Percentiles rank a stretch among this genome's conserved stretches.
phyloP scores from a whole-genome alignment of 2,329 filamentous ascomycete species.

The Dothideomycetidae sp. region DNA sequence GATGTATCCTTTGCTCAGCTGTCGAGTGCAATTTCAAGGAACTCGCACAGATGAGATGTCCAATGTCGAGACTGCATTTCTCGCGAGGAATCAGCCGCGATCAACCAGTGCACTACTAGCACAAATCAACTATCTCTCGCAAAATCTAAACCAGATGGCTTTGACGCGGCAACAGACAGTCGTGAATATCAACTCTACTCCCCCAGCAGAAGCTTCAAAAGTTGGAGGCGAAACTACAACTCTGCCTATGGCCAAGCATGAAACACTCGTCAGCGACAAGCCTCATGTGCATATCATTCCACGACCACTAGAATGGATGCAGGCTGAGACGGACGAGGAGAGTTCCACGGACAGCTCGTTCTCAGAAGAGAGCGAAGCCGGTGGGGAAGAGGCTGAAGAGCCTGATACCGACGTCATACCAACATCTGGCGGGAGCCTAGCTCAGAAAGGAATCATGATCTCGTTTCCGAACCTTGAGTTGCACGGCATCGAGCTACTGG shows the following conservation, averaged over 20 bases:
- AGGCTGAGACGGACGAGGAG: constrained; percentile 19
- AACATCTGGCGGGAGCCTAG: constrained; percentile 25
- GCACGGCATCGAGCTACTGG: constrained; percentile 60
- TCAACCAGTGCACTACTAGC: constrained; percentile 52
- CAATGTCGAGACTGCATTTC: constrained; percentile 48
- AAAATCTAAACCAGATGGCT: constrained; percentile 55
- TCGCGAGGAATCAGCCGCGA: constrained; percentile 41
- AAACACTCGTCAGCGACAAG: constrained; percentile 36
- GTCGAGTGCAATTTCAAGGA: constrained; percentile 51
- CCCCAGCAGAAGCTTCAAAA: constrained; percentile 9
- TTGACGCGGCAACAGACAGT: background rate
- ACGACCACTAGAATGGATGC: constrained; percentile 61
- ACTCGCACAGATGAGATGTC: constrained; percentile 5
- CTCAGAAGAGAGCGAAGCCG: constrained; percentile 36
- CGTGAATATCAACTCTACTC: background rate
- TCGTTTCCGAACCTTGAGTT: constrained; percentile 68
- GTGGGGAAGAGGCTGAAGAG: constrained; percentile 31
- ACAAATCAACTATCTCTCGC: constrained; percentile 59
- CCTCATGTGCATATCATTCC: constrained; percentile 58
- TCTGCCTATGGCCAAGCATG: constrained; percentile 11
- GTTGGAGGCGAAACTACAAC: constrained; percentile 11
- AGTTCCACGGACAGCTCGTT: constrained; percentile 27
- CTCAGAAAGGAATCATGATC: constrained; percentile 58
- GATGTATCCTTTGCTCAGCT: constrained; percentile 56
- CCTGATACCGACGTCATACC: constrained; percentile 23